phyloP scores from a whole-genome alignment of 805 yeast species.

The Candida tallmaniae region DNA sequence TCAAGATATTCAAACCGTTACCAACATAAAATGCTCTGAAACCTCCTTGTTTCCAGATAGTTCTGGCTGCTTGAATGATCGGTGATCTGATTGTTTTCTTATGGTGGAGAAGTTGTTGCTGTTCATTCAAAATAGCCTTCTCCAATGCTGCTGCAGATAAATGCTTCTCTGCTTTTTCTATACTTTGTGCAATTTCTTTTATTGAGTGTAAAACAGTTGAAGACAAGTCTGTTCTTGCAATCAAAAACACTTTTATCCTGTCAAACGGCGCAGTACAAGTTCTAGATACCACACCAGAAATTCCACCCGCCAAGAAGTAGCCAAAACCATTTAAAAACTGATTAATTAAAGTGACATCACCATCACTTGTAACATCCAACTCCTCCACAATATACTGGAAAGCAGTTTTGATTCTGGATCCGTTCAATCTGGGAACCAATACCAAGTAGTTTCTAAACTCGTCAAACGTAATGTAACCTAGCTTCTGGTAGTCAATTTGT shows the following conservation, averaged over 20 bases:
- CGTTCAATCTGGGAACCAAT: conserved; percentile 75
- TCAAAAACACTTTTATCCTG: conserved; percentile 86
- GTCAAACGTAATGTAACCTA: conserved; percentile 72
- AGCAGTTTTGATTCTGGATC: conserved; percentile 77
- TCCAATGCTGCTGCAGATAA: conserved; percentile 17
- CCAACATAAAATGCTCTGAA: conserved; percentile 87
- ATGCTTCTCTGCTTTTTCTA: conserved; percentile 16
- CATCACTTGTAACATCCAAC: conserved; percentile 78
- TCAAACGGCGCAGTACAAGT: conserved; percentile 98
- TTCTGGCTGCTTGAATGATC: conserved; percentile 70
- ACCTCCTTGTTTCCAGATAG: conserved; percentile 87
- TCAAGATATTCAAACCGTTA: conserved; percentile 86
- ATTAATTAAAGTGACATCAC: conserved; percentile 81
- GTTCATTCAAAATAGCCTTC: no score
- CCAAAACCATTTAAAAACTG: conserved; percentile 83
- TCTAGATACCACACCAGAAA: conserved; percentile 93
- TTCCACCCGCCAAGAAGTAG: conserved; percentile 89
- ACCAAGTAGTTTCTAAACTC: conserved; percentile 82
- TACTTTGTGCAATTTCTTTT: conserved; percentile 34
- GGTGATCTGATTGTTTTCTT: conserved; percentile 61
- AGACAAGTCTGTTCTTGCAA: conserved; percentile 81
- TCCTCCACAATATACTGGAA: conserved; percentile 77
- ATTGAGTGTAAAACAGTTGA: conserved; percentile 64
- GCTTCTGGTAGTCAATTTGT: conserved; percentile 49
- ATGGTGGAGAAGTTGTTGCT: conserved; percentile 15